Base-by-base conservation (phyloP, 2,329 filamentous ascomycete genomes). In the Calonectria pseudoturangicola region DNA sequence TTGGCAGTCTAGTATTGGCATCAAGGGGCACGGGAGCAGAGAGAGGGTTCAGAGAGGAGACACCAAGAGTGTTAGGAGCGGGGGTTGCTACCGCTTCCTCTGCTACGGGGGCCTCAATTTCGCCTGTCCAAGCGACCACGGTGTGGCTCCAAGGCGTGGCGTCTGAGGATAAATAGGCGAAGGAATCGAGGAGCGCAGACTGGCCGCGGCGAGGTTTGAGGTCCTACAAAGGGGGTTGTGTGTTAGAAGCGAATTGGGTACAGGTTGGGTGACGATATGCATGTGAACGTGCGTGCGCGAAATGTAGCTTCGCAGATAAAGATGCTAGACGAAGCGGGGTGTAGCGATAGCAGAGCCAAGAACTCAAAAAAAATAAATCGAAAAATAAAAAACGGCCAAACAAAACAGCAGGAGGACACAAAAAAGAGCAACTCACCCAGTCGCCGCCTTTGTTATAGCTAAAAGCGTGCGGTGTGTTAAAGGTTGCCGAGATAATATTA, bases 61-160 rank as follows among this genome's bases (percentile, higher is more conserved):
- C 83, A 77, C 87, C 83, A n/a, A 88, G 84, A 10, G 89, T 87
- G 74, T 86, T 84, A 33, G 79, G 70, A 9, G 78, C 86, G 33
- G 89, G 88, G 0, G 87, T 88, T 67, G 85, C 84, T 21, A 88
- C 86, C 15, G 86, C 75, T 25, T 79, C 75, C 36, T 83, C 80
- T 54, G 89, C 87, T 48, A 81, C 74, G 3, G 87, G 85, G 4
- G 84, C 86, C 70, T 92, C 90, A 72, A 96, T 93, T 83, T 98
- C 96, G 71, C 96, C 96, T 3, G 96, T 98, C 96, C 96, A 98
- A 56, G 95, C 96, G 66, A 98, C 94, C 7, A 98, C 90, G 0
- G 93, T 97, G 85, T 98, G 96, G 79, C 95, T 95, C 96, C 96
- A 98, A 25, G 93, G 92, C 2, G 93, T 93, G 51, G 93, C 89